Evolutionary conservation across 106 monocot genomes (phyloP), one percentile per base, ranked within the genome.

Genomic region (Amphibolis antarctica): DNA sequence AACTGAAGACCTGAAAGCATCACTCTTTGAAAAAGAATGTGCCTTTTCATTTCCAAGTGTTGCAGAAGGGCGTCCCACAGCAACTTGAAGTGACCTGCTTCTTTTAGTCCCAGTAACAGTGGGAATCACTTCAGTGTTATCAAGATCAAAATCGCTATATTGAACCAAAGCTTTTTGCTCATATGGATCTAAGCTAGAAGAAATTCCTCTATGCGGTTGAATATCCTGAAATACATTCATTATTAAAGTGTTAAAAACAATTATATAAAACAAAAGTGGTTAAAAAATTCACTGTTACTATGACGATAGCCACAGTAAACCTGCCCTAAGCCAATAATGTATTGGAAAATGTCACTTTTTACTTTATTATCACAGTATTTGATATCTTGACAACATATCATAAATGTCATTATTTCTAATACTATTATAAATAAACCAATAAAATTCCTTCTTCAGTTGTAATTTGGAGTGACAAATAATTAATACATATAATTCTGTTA

Each of bases 111-210:
- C 74, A 19, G 12, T 43, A 14, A 23, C 64, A 10, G 64, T 17
- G 46, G 54, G 44, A 18, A 28, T 75, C 71, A 36, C 31, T 62
- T 76, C 66, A 47, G 72, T 55, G 54, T 13, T 63, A 46, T 72
- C 72, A 55, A 64, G 54, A 19, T 64, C 55, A 46, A 23, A 56
- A 28, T 72, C 72, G 12, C 46, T 43, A 45, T 55, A 71, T 19
- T 36, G 53, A 52, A n/a, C n/a, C n/a, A 52, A 51, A 62, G 42
- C 17, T 44, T 50, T 63, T 21, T 71, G 62, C 24, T 71, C 53
- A 27, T 42, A 71, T 13, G 14, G 24, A 49, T 71, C 51, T 52
- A 71, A 25, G 19, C 53, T 54, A 60, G 71, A 56, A 55, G 55
- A 55, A 26, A 62, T 12, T 17, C 63, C 64, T 45, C 64, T 72